phyloP scores from a whole-genome alignment of 1,284 basidiomycete genomes.

The Rhodofomes roseus region DNA sequence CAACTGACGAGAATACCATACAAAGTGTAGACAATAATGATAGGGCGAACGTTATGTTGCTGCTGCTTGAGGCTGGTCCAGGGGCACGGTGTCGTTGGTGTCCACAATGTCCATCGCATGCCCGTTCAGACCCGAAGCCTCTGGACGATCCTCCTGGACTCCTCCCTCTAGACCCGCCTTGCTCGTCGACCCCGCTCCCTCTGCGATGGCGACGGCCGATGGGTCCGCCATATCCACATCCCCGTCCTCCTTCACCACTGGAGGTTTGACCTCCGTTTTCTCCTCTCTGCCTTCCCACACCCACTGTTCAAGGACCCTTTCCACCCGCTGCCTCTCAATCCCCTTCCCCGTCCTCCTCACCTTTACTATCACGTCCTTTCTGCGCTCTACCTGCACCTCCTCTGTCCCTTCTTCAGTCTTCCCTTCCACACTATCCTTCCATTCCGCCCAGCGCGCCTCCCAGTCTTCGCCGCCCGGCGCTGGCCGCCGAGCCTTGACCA shows the following conservation, averaged over 20 bases:
- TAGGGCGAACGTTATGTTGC: neutral
- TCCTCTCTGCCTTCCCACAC: slow-evolving; percentile 36
- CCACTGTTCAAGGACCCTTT: slow-evolving; percentile 67
- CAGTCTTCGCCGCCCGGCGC: slow-evolving; percentile 28
- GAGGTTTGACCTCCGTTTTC: neutral
- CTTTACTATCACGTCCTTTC: slow-evolving; percentile 51
- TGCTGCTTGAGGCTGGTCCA: neutral
- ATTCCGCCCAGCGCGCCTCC: slow-evolving; percentile 35
- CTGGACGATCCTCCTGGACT: slow-evolving; percentile 4
- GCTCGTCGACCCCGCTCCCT: too few relatives aligned
- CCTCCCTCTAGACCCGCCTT: too few relatives aligned
- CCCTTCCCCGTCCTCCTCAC: slow-evolving; percentile 53
- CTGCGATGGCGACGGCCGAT: neutral
- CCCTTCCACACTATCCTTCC: slow-evolving; percentile 22
- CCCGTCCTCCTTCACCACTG: slow-evolving; percentile 3
- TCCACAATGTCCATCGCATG: slow-evolving; percentile 4
- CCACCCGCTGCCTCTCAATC: slow-evolving; percentile 66
- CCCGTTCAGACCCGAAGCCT: neutral
- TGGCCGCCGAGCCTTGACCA: slow-evolving; percentile 34
- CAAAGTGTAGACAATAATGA: slow-evolving; percentile 7
- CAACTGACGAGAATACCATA: neutral
- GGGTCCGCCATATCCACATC: slow-evolving; percentile 6
- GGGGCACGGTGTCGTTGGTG: neutral
- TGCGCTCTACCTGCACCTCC: slow-evolving; percentile 43
- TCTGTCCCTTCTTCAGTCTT: slow-evolving; percentile 34